Evolutionary conservation across 176 grass and related monocot species (phyloP), one percentile per base, ranked within the genome.

Genomic region (Carex kokanica): DNA sequence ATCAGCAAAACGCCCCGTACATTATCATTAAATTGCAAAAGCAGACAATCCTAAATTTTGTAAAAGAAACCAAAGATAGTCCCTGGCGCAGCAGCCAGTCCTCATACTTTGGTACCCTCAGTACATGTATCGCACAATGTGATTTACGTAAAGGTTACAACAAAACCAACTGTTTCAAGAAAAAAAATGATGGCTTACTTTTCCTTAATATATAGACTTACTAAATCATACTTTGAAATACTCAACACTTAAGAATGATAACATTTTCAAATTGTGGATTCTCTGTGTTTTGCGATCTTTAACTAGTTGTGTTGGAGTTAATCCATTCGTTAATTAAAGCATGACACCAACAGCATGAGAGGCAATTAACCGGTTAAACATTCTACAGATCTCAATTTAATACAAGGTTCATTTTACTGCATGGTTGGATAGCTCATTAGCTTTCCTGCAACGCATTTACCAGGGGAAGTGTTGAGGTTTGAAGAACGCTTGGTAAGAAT

Each of bases 401-500:
- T 68, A 4, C 6, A 68, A 40, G 32, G 23, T 15, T 40, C 6
- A 2, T 38, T 17, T 40, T 68, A 34, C 5, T 34, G 5, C 24
- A 12, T 61, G 24, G 1, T 6, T 60, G 8, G n/a, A 61, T 24
- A 24, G 20, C 20, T 23, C 64, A 40, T 31, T 78, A 86, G 84
- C 0, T 1, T 70, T 74, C 2, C 15, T 60, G 3, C 21, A n/a
- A 13, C 32, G 13, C 64, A 60, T 0, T 49, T 24, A 92, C 91
- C 94, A 16, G 95, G 92, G 77, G 92, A 90, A 78, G 87, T 78
- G 67, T 78, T 78, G 73, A 98, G 92, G 62, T 91, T 88, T 52
- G 95, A 86, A 34, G 95, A 90, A 55, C 95, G 95, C 85, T 93
- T 98, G 57, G 95, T 98, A 66, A 98, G 90, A 80, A 98, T 60